phyloP scores from a whole-genome alignment of 495 filamentous ascomycete species.

The Neurospora sp. region DNA sequence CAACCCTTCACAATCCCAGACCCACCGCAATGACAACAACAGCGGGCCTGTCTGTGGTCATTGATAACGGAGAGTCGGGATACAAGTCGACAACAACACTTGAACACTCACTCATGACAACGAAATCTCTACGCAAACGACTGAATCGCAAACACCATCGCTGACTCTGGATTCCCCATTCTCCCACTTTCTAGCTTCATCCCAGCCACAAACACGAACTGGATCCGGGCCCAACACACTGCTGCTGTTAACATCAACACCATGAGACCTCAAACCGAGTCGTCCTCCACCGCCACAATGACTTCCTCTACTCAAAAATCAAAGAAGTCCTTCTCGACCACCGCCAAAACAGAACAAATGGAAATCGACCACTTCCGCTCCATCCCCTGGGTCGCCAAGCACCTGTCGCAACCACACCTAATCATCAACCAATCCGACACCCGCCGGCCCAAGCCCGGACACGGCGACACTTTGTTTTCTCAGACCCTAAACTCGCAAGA shows the following conservation, averaged over 20 bases:
- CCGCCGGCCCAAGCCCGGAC: constrained; percentile 30
- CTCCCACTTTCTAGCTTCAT: background rate
- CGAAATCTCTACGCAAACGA: background rate
- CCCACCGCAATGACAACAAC: background rate
- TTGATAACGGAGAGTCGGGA: background rate
- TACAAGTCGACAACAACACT: background rate
- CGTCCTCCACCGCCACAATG: background rate
- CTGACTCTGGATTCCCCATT: background rate
- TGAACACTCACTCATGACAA: background rate
- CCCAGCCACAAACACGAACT: background rate
- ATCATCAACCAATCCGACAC: constrained; percentile 20
- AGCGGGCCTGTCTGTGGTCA: background rate
- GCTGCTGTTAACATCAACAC: background rate
- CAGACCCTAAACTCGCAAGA: constrained; percentile 41
- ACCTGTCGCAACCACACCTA: constrained; percentile 28
- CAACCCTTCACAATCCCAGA: background rate
- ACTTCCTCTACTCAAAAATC: background rate
- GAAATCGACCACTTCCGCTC: constrained; percentile 38
- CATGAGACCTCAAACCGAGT: background rate
- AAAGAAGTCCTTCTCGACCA: background rate
- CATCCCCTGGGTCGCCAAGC: constrained; percentile 49
- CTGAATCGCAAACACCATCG: background rate
- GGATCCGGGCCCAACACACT: background rate
- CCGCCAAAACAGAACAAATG: background rate
- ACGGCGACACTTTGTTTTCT: constrained; percentile 47